Evolutionary conservation across 2,329 filamentous ascomycete genomes (phyloP).

Genomic region (Penicillium frequentans): DNA sequence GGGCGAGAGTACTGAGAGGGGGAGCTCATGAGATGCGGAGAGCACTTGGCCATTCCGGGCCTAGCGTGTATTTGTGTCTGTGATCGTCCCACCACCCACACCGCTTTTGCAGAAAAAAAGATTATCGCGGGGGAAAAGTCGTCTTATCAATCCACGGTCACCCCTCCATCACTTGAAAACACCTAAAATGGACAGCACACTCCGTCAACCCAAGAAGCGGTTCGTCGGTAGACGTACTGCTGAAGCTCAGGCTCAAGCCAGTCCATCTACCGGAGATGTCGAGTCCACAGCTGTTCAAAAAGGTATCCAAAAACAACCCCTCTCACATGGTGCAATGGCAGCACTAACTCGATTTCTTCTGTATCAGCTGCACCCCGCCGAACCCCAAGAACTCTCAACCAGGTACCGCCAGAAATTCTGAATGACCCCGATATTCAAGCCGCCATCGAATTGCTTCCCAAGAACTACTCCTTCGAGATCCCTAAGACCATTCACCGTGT

Average conservation of each 20-base stretch:
- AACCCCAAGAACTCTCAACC: slow-evolving; percentile 79
- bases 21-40: slow-evolving; percentile 29
- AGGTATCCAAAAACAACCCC: slow-evolving; percentile 27
- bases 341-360: background rate
- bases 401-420: slow-evolving; percentile 83
- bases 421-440: slow-evolving; percentile 82
- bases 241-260: slow-evolving; percentile 55
- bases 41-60: slow-evolving; percentile 18
- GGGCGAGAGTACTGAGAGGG: slow-evolving; percentile 1
- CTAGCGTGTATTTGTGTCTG: slow-evolving; percentile 9
- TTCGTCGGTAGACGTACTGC: slow-evolving; percentile 84
- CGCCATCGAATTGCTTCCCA: slow-evolving; percentile 80
- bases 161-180: background rate
- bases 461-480: slow-evolving; percentile 98
- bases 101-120: slow-evolving; percentile 3
- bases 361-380: slow-evolving; percentile 67
- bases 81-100: slow-evolving; percentile 5
- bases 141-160: background rate
- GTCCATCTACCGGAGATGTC: slow-evolving; percentile 58
- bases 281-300: slow-evolving; percentile 56
- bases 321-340: slow-evolving; percentile 1
- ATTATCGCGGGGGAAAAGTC: slow-evolving; percentile 5
- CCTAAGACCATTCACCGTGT: slow-evolving; percentile 97
- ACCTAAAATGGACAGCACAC: background rate
- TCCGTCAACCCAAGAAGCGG: slow-evolving; percentile 79